Evolutionary conservation across 2,329 filamentous ascomycete genomes (phyloP).

Genomic region (Botrytis hyacinthi): DNA sequence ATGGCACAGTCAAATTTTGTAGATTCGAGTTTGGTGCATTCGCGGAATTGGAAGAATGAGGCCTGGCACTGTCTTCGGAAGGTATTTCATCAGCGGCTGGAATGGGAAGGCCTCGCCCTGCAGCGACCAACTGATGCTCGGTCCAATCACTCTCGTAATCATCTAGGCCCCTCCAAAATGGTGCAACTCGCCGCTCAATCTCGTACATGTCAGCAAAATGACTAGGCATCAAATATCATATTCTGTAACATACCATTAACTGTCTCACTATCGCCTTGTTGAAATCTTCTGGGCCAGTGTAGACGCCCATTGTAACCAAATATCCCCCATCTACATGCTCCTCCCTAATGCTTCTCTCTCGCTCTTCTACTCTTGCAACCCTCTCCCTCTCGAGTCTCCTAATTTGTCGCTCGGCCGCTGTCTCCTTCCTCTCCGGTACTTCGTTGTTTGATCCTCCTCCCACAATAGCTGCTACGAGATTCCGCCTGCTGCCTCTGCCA

Average conservation of each 20-base stretch:
- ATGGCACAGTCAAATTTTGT: conserved; percentile 75
- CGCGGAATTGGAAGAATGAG: conserved; percentile 47
- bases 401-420: conserved; percentile 86
- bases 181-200: conserved; percentile 90
- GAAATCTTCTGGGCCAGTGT: conserved; percentile 90
- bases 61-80: conserved; percentile 59
- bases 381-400: conserved; percentile 81
- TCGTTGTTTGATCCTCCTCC: conserved; percentile 32
- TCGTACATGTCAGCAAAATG: conserved; percentile 42
- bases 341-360: conserved; percentile 85
- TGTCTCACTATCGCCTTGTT: conserved; percentile 85
- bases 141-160: conserved; percentile 89
- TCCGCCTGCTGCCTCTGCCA: conserved; percentile 36
- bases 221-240: conserved; percentile 1
- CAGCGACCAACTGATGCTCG: conserved; percentile 91
- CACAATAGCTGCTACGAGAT: conserved; percentile 38
- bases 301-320: conserved; percentile 89
- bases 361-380: conserved; percentile 71
- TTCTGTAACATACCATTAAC: conserved; percentile 65
- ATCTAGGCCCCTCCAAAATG: conserved; percentile 92
- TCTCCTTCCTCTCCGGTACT: conserved; percentile 65
- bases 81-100: conserved; percentile 82
- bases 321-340: conserved; percentile 94
- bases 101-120: conserved; percentile 77
- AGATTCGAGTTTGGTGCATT: conserved; percentile 59